Percentiles rank a stretch among this genome's conserved stretches.
Evolutionary conservation across 2,329 filamentous ascomycete genomes (phyloP).

Genomic region (Knufia fluminis): DNA sequence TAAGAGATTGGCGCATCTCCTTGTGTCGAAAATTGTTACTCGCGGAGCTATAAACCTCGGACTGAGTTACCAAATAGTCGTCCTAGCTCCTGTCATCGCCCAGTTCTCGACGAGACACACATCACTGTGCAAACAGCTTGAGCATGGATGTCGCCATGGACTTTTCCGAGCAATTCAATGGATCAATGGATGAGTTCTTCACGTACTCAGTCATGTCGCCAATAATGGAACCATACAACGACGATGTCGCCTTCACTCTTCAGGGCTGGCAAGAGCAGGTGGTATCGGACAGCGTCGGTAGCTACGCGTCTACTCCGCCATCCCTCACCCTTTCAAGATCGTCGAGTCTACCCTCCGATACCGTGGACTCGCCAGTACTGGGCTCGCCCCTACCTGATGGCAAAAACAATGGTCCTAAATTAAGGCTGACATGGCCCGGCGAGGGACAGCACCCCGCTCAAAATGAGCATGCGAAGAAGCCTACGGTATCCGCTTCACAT

Average conservation of each 20-base stretch:
- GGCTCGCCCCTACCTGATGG: neutral
- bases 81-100: too few species aligned
- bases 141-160: neutral
- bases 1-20: too few species aligned
- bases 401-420: neutral
- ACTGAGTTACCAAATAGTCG: too few species aligned
- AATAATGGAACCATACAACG: neutral
- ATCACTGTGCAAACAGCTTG: neutral
- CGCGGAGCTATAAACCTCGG: too few species aligned
- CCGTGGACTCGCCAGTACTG: neutral
- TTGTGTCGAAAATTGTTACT: too few species aligned
- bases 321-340: neutral
- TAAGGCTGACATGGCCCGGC: neutral
- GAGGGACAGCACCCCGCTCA: neutral
- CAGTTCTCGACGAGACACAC: too few species aligned
- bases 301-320: neutral
- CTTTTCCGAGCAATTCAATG: neutral
- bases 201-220: neutral
- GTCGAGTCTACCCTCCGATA: neutral
- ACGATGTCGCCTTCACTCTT: neutral
- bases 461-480: neutral
- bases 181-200: neutral
- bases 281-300: neutral
- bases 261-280: neutral
- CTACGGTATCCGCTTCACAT: neutral